Evolutionary conservation across 2,329 filamentous ascomycete species (phyloP), one percentile per base, ranked within the genome.

Genomic region (Cercospora sojina): DNA sequence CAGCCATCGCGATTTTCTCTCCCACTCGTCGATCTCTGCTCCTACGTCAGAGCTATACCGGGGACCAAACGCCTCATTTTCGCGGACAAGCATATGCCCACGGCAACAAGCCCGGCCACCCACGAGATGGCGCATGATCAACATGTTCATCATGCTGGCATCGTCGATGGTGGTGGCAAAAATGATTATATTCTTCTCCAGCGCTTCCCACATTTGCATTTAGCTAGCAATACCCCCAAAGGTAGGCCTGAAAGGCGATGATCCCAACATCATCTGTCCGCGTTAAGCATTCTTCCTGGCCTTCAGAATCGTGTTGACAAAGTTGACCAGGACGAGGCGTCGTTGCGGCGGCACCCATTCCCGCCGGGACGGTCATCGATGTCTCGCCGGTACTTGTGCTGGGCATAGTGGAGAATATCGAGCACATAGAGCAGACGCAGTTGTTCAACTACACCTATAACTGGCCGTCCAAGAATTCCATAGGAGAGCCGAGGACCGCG

Each of bases 391-490:
- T 86, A 5, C 74, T 87, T 5, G 74, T 86, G 2, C 75, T 87
- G 16, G 79, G 80, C 29, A 71, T 79, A 0, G 71, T 77, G 51
- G 84, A 86, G 69, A 85, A 84, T 69, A 77, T 79, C 63, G 69
- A 79, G 12, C 79, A 86, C 71, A 80, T 86, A 64, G 78, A 79
- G 61, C 79, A 84, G 31, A 86, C 85, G 0, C 77, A 78, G 1
- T 74, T 87, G 3, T 83, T 82, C 72, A 82, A 87, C 72, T 87
- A 87, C 70, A 86, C 84, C 31, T 87, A 87, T 69, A 83, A 84
- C 70, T 84, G 82, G 82, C 80, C 79, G 70, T 74, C 60, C 27
- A 59, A 41, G 31, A 18, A 64, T 27, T 31, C 18, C 23, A 38
- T 62, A 10, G 8, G 38, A 12, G 49, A 67, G 31, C 53, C 57